A percentile compares a stretch with the other conserved stretches of the same genome.
Evolutionary conservation across 2,329 filamentous ascomycete species (phyloP).

Genomic region (Graphium sp.): DNA sequence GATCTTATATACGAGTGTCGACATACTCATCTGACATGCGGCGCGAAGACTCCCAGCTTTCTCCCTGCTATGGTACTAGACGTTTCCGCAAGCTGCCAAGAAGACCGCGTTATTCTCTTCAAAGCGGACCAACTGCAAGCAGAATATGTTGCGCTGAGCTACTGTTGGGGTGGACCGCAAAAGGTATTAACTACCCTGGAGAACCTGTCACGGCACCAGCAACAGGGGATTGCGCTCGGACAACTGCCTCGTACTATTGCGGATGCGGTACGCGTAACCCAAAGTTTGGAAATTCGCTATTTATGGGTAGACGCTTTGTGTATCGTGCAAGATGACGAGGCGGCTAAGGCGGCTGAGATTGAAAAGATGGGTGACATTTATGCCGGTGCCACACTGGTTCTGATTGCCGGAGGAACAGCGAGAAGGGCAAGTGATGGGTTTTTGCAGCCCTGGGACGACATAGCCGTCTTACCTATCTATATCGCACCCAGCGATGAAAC

Average conservation of each 20-base stretch:
- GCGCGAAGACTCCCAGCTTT: too few relatives aligned
- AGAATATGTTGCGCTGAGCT: conserved; percentile 8
- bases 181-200: not conserved
- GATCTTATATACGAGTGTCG: too few relatives aligned
- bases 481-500: not conserved
- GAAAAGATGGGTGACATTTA: conserved; percentile 6
- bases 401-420: not conserved
- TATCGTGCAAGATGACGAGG: conserved; percentile 7
- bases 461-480: not conserved
- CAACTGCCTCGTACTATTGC: conserved; percentile 1
- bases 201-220: not conserved
- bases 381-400: not conserved
- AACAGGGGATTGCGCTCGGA: not conserved
- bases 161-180: conserved; percentile 7
- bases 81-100: too few relatives aligned
- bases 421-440: conserved; percentile 1
- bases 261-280: conserved; percentile 1
- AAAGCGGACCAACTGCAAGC: conserved; percentile 1
- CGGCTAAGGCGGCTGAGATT: conserved; percentile 5
- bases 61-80: too few relatives aligned
- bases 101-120: not conserved
- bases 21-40: too few relatives aligned
- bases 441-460: not conserved
- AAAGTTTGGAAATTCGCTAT: conserved; percentile 4
- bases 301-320: conserved; percentile 9